phyloP scores from a whole-genome alignment of 106 monocot species.

The Acanthochlamys bracteata region DNA sequence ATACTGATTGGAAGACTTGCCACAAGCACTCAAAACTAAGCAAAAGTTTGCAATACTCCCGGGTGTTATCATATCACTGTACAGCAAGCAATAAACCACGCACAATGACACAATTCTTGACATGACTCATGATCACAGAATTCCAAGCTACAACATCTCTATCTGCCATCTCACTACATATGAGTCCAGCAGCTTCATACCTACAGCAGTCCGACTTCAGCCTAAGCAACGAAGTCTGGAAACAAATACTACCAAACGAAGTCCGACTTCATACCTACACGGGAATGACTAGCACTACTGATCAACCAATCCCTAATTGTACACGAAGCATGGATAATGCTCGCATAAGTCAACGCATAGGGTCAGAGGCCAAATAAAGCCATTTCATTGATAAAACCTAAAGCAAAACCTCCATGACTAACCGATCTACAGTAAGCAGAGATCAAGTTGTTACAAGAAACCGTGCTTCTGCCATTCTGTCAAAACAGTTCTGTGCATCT shows the following conservation, averaged over 20 bases:
- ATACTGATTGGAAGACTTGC: constrained; percentile 15
- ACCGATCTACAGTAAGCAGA: constrained; percentile 36
- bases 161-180: constrained; percentile 51
- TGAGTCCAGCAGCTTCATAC: constrained; percentile 16
- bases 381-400: constrained; percentile 35
- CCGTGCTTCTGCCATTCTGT: constrained; percentile 46
- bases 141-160: constrained; percentile 74
- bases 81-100: constrained; percentile 17
- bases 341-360: constrained; percentile 41
- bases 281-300: constrained; percentile 39
- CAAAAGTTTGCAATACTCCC: constrained; percentile 33
- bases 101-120: constrained; percentile 14
- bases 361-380: constrained; percentile 20
- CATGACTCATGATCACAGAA: constrained; percentile 38
- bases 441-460: constrained; percentile 72
- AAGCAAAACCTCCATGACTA: constrained; percentile 6
- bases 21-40: constrained; percentile 41
- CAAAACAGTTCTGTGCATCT: constrained; percentile 39
- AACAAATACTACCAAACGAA: constrained; percentile 20
- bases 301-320: constrained; percentile 7
- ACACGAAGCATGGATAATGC: constrained; percentile 36
- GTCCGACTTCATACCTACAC: constrained; percentile 30
- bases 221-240: constrained; percentile 55
- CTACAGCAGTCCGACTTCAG: constrained; percentile 46
- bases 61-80: constrained; percentile 19